phyloP scores from a whole-genome alignment of 164 flowering plant species.

The Magnolia sinica region DNA sequence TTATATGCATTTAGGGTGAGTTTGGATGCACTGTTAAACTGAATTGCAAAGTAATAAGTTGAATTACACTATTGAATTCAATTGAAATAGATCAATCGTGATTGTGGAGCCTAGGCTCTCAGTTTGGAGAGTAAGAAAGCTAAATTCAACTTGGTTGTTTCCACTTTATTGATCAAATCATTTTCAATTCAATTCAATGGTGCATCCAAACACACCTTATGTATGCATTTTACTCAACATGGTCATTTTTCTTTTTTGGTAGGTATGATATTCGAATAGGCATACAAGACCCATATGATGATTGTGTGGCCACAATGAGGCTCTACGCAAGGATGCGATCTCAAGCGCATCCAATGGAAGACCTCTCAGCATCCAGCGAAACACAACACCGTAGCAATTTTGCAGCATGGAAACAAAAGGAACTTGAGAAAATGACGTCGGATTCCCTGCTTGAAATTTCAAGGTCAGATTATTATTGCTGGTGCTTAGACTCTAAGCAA shows the following conservation, averaged over 20 bases:
- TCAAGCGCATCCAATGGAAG: slow-evolving; percentile 46
- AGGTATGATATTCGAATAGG: slow-evolving; percentile 85
- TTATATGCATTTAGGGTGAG: not conserved
- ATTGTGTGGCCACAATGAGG: slow-evolving; percentile 82
- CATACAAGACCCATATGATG: slow-evolving; percentile 86
- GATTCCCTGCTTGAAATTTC: slow-evolving; percentile 68
- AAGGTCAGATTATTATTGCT: slow-evolving; percentile 78
- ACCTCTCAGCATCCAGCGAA: slow-evolving; percentile 47
- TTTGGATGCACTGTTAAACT: no score
- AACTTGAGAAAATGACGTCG: slow-evolving; percentile 77
- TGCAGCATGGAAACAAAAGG: slow-evolving; percentile 62
- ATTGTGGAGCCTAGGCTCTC: no score
- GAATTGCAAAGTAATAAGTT: no score
- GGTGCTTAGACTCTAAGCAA: slow-evolving; percentile 73
- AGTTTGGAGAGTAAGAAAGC: no score
- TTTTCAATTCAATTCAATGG: no score
- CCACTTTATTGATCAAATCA: no score
- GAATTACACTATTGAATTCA: no score
- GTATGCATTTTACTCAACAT: no score
- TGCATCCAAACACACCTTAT: no score
- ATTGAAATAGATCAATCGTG: no score
- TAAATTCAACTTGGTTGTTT: no score
- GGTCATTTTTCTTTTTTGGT: not conserved
- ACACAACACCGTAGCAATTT: slow-evolving; percentile 61
- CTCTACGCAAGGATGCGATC: slow-evolving; percentile 76